Conservation (phyloP, 176 grass and related monocot species). For the Triticum timopheevii region DNA sequence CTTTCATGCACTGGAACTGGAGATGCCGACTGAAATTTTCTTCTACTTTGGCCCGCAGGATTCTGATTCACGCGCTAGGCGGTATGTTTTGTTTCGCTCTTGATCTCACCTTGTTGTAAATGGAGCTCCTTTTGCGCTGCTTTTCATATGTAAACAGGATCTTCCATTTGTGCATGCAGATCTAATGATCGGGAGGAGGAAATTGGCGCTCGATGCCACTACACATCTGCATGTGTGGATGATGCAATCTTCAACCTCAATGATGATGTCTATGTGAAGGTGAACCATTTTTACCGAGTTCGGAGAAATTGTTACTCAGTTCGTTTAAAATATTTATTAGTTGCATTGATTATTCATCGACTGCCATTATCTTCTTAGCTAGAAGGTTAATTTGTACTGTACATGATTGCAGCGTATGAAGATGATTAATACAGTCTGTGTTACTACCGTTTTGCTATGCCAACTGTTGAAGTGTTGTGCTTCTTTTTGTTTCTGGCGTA, state of each 20-base stretch:
- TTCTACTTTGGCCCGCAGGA: not conserved
- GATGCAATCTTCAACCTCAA: conserved; percentile 41
- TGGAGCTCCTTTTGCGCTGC: not conserved
- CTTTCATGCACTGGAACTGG: not conserved
- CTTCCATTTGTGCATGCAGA: conserved; percentile 25
- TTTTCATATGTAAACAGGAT: not conserved
- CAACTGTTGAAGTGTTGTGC: not conserved
- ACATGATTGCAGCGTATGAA: not conserved
- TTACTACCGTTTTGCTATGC: not conserved
- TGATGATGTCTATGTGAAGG: conserved; percentile 71
- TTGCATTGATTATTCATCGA: not conserved
- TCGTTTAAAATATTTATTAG: not conserved
- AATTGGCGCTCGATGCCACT: conserved; percentile 35
- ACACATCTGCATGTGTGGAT: conserved; percentile 47
- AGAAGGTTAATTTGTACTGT: not conserved
- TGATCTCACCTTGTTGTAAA: not conserved
- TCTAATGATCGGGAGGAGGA: conserved; percentile 19
- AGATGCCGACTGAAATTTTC: not conserved
- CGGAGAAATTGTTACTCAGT: too few relatives aligned
- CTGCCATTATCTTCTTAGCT: not conserved
- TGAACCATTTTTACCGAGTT: not conserved
- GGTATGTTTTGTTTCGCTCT: not conserved
- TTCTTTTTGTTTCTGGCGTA: not conserved
- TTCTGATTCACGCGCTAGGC: not conserved
- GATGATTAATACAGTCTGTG: not conserved